Percentiles rank a stretch among this genome's conserved stretches.
These are phyloP conservation scores for Nectriaceae sp. DNA, from an alignment of 2,329 filamentous ascomycete genomes.

Conservation along the genomic window DNA sequence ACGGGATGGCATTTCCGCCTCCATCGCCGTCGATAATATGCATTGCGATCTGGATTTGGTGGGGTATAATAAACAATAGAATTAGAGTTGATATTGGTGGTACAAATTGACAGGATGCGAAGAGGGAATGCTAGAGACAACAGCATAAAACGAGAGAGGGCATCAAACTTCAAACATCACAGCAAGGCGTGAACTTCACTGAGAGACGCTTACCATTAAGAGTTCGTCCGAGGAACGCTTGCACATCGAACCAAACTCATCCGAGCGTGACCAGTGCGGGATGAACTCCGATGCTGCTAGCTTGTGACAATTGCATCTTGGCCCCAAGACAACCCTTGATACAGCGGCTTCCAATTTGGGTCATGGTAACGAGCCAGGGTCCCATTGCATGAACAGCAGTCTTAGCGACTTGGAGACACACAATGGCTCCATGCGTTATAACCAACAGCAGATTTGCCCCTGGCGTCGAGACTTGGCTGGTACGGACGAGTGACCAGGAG, in stretches of 20 bases:
- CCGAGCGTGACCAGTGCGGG: conserved; percentile 2
- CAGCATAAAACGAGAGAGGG: conserved; percentile 1
- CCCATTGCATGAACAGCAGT: conserved; percentile 5
- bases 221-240: conserved; percentile 6
- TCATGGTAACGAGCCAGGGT: conserved; percentile 5
- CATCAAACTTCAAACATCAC: not conserved
- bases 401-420: conserved; percentile 4
- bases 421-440: conserved; percentile 8
- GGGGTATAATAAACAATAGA: conserved; percentile 2
- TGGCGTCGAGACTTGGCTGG: not conserved
- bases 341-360: conserved; percentile 6
- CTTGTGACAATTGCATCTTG: conserved; percentile 10
- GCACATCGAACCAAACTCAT: conserved; percentile 1
- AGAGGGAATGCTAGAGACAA: not conserved
- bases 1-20: conserved; percentile 14
- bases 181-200: not conserved
- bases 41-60: conserved; percentile 14
- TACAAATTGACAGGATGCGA: not conserved
- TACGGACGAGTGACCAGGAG: conserved; percentile 7
- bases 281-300: conserved; percentile 2
- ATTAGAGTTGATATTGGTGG: not conserved
- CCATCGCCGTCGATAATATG: conserved; percentile 24
- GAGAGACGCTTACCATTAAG: conserved; percentile 9
- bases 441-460: conserved; percentile 5
- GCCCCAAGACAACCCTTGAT: conserved; percentile 3